Conservation (phyloP, 2,329 filamentous ascomycete genomes). For the Neonectria hederae region DNA sequence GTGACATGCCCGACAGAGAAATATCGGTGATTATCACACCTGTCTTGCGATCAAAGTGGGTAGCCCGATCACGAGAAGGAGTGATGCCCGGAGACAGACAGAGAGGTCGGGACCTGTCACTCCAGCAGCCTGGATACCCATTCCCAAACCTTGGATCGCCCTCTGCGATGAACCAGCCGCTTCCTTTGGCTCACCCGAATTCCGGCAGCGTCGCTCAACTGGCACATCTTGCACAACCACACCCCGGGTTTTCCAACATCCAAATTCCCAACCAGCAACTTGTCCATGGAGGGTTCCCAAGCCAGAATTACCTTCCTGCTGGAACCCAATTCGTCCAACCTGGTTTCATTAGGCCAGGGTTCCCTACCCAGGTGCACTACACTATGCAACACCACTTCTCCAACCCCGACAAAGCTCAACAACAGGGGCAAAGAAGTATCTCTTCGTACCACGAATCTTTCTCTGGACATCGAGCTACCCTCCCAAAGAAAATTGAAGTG, state of each 20-base stretch:
- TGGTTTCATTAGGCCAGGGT: conserved; percentile 10
- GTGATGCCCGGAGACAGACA: conserved; percentile 1
- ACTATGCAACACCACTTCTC: conserved; percentile 8
- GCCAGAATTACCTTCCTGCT: conserved; percentile 6
- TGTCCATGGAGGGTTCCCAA: background rate
- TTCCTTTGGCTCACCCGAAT: conserved; percentile 4
- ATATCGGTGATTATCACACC: conserved; percentile 42
- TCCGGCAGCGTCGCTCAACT: conserved; percentile 3
- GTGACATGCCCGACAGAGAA: conserved; percentile 39
- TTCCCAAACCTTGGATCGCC: background rate
- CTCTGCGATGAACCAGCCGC: background rate
- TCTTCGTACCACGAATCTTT: background rate
- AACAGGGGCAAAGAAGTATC: background rate
- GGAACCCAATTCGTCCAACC: conserved; percentile 23
- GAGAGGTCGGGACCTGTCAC: background rate
- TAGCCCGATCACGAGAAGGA: background rate
- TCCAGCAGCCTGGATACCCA: conserved; percentile 4
- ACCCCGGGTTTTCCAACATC: conserved; percentile 21
- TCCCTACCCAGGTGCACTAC: conserved; percentile 1
- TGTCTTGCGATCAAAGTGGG: conserved; percentile 47
- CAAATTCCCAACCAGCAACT: background rate
- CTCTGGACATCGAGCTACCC: background rate
- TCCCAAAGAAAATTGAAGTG: conserved; percentile 2
- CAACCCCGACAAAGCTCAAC: conserved; percentile 6
- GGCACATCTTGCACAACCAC: conserved; percentile 13